Evolutionary conservation across 1,284 basidiomycete genomes (phyloP), one percentile per base, ranked within the genome.

Genomic region (Ceratobasidium sp.): DNA sequence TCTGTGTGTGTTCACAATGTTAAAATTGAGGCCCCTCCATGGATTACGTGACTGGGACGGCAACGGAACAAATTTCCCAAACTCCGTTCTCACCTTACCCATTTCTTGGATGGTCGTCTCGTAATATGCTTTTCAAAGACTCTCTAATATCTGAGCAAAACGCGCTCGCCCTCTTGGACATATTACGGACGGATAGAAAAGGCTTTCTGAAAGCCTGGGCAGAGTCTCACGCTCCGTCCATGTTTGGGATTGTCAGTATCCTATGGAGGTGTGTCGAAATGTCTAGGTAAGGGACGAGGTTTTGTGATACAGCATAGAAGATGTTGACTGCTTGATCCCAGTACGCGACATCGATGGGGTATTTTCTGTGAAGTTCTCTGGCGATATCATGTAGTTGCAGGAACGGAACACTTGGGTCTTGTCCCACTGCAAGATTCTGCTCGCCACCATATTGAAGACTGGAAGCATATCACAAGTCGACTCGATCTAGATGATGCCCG

Each of bases 401-500:
- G 61, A 13, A 64, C 26, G 13, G 61, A 64, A 15, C 26, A 64
- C n/a, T 13, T 9, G 18, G 39, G 23, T 9, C 12, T 40, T 23
- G 26, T 39, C 12, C 28, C 18, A 42, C 13, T 33, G 39, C 28
- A 40, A 40, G 40, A 13, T 33, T n/a, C 40, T 15, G 39, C 26
- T 39, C 20, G 12, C 12, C 18, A 10, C 18, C 26, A 33, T 20
- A 64, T 13, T 3, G 39, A 39, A 33, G 26, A 40, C 39, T 9
- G 23, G 28, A 9, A 9, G 40, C 18, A 42, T 20, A 42, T 40
- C 9, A 39, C 33, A 33, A 33, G 33, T 10, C 44, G 18, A 33
- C 46, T 69, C 26, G 67, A 69, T 55, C 49, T 69, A 9, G 67
- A 69, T 7, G 67, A 69, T 18, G 44, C 15, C 33, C 67, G 67